These are phyloP conservation scores for Microcos paniculata DNA, from an alignment of 345 rosid species.

Conservation along the genomic window DNA sequence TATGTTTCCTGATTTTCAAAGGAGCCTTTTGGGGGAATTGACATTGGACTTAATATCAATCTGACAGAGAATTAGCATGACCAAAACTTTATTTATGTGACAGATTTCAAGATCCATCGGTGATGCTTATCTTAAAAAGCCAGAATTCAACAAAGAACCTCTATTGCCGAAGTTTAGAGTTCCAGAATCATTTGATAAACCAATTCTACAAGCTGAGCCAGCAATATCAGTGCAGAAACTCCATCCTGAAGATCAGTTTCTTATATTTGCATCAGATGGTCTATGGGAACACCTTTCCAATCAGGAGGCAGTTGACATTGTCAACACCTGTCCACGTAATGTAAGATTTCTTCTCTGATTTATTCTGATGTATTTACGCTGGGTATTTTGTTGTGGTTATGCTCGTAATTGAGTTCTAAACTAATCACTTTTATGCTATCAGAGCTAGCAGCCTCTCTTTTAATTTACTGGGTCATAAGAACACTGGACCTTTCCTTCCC, in stretches of 20 bases:
- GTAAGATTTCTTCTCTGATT: slow-evolving; percentile 45
- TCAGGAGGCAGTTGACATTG: slow-evolving; percentile 95
- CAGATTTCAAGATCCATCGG: slow-evolving; percentile 95
- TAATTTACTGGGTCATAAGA: slow-evolving; percentile 2
- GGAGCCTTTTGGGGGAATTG: neutral
- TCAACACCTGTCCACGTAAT: slow-evolving; percentile 66
- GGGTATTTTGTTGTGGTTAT: neutral
- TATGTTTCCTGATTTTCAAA: neutral
- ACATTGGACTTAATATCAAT: neutral
- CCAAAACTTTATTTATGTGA: slow-evolving; percentile 12
- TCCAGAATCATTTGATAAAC: slow-evolving; percentile 65
- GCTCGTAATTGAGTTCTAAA: neutral
- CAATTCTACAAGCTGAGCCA: slow-evolving; percentile 92
- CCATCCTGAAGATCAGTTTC: slow-evolving; percentile 78
- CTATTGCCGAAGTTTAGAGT: slow-evolving; percentile 79
- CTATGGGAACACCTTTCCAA: slow-evolving; percentile 96
- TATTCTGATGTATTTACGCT: slow-evolving; percentile 2
- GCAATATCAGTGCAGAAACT: slow-evolving; percentile 70
- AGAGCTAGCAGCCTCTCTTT: no score
- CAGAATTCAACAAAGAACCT: slow-evolving; percentile 87
- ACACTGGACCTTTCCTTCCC: neutral
- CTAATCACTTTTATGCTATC: neutral
- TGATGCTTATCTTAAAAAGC: slow-evolving; percentile 87
- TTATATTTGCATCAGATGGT: slow-evolving; percentile 97
- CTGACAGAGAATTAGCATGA: slow-evolving; percentile 4